Conservation (phyloP, 495 filamentous ascomycete species). For the Neurospora terricola region DNA sequence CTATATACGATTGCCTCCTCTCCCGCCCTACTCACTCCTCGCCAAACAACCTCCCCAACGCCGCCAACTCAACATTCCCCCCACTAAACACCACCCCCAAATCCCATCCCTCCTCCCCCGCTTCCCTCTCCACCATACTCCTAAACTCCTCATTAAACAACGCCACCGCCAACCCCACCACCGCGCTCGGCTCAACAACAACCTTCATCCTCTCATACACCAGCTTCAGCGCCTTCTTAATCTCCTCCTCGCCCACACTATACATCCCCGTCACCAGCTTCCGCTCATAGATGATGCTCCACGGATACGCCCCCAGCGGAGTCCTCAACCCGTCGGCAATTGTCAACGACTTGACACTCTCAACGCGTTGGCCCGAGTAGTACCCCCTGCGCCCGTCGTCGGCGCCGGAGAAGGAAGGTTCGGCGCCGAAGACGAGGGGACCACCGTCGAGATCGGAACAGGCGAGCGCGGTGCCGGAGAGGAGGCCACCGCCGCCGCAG, state of each 20-base stretch:
- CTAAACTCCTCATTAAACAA: conserved; percentile 82
- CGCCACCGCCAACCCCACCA: conserved; percentile 72
- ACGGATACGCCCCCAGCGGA: conserved; percentile 67
- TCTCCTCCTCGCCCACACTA: conserved; percentile 73
- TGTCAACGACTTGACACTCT: conserved; percentile 61
- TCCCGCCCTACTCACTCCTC: neutral
- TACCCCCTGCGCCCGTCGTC: conserved; percentile 72
- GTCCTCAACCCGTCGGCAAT: conserved; percentile 88
- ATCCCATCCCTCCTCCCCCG: conserved; percentile 70
- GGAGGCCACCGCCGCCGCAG: conserved; percentile 79
- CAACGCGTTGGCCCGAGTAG: conserved; percentile 48
- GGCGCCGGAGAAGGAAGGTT: conserved; percentile 74
- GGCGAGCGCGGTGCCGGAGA: conserved; percentile 71
- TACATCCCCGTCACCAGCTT: conserved; percentile 65
- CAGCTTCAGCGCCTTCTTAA: conserved; percentile 63
- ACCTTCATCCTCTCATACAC: conserved; percentile 88
- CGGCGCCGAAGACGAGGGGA: conserved; percentile 73
- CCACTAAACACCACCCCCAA: conserved; percentile 80
- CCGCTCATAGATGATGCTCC: conserved; percentile 67
- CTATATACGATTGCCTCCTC: neutral
- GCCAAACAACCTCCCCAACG: conserved; percentile 53
- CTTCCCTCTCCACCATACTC: conserved; percentile 56
- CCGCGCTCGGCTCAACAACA: conserved; percentile 82
- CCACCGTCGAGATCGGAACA: conserved; percentile 42
- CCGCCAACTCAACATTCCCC: conserved; percentile 82